A percentile compares a stretch with the other conserved stretches of the same genome.
Evolutionary conservation across 257 asterid genomes (phyloP).

Genomic region (Fraxinus pennsylvanica): DNA sequence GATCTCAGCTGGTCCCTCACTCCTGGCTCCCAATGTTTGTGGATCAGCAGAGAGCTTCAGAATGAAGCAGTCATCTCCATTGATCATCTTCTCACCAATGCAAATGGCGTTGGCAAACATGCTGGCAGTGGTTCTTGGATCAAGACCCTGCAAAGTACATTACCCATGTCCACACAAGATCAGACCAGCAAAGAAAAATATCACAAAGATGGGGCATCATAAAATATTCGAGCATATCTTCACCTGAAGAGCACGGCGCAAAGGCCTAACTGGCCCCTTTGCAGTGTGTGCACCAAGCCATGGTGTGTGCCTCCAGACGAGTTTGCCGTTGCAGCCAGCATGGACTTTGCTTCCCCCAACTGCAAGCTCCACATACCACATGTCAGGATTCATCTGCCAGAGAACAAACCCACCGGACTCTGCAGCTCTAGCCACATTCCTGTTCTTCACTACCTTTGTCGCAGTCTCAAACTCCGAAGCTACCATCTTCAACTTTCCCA

Average conservation of each 20-base stretch:
- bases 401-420: conserved; percentile 86
- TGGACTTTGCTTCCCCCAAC: conserved; percentile 94
- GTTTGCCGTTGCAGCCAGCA: conserved; percentile 94
- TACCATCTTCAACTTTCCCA: conserved; percentile 90
- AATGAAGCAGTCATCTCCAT: conserved; percentile 91
- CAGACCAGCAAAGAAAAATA: neutral
- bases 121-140: conserved; percentile 83
- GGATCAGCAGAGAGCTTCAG: conserved; percentile 89
- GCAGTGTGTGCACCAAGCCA: conserved; percentile 98
- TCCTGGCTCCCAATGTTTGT: conserved; percentile 72
- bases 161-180: too few species aligned
- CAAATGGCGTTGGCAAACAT: conserved; percentile 83
- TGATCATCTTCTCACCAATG: conserved; percentile 86
- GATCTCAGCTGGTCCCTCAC: conserved; percentile 96
- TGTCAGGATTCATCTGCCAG: conserved; percentile 93
- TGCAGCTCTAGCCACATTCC: conserved; percentile 67
- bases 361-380: conserved; percentile 94
- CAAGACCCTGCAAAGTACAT: conserved; percentile 66
- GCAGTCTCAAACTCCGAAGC: conserved; percentile 92
- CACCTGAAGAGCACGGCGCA: conserved; percentile 97
- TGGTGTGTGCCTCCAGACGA: conserved; percentile 95
- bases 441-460: conserved; percentile 73
- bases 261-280: conserved; percentile 84
- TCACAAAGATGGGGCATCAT: conserved; percentile 1
- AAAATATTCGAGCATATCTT: neutral